A percentile compares a stretch with the other conserved stretches of the same genome.
phyloP scores from a whole-genome alignment of 345 rosid species.

The Heritiera littoralis region DNA sequence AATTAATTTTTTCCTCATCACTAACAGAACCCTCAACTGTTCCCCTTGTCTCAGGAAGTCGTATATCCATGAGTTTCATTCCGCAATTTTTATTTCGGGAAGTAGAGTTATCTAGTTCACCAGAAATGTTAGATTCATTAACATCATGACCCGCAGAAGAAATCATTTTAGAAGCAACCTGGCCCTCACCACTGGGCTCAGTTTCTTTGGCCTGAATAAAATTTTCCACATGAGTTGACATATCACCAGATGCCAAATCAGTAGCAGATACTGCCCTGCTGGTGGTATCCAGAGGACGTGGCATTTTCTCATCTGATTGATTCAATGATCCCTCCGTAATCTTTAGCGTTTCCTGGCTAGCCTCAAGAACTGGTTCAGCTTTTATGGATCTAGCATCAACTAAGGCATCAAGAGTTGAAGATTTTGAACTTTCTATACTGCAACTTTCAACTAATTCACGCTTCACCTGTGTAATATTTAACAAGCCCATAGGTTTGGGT shows the following conservation, averaged over 20 bases:
- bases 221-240: conserved; percentile 23
- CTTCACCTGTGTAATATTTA: conserved; percentile 39
- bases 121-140: conserved; percentile 32
- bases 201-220: conserved; percentile 13
- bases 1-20: conserved; percentile 60
- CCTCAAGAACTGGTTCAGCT: conserved; percentile 48
- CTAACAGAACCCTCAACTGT: conserved; percentile 44
- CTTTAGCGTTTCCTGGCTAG: conserved; percentile 29
- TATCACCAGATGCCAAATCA: conserved; percentile 27
- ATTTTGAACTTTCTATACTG: conserved; percentile 26
- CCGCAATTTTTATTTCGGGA: conserved; percentile 31
- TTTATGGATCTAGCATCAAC: conserved; percentile 43
- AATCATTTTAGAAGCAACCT: conserved; percentile 28
- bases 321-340: conserved; percentile 32
- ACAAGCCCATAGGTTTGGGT: conserved; percentile 16
- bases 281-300: conserved; percentile 20
- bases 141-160: conserved; percentile 30
- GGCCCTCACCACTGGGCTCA: conserved; percentile 22
- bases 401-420: conserved; percentile 27
- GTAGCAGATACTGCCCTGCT: conserved; percentile 19
- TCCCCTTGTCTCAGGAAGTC: conserved; percentile 33
- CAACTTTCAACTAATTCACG: conserved; percentile 41
- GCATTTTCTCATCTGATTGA: conserved; percentile 25
- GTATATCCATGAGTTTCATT: conserved; percentile 26
- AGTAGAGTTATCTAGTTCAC: conserved; percentile 28